phyloP scores from a whole-genome alignment of 768 basidiomycete genomes.

The Auricularia sp. region DNA sequence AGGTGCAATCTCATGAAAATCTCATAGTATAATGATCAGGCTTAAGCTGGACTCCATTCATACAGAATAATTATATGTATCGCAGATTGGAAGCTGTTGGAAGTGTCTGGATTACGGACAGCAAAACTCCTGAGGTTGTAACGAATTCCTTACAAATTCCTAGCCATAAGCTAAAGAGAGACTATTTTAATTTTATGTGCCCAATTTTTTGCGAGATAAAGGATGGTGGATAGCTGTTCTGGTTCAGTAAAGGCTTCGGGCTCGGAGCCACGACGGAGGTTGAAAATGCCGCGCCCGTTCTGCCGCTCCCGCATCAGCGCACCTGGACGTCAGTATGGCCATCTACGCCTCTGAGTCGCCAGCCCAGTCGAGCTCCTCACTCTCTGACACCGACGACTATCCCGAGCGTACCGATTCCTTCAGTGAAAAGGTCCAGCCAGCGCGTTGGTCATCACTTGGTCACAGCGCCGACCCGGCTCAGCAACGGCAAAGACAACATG shows the following conservation, averaged over 20 bases:
- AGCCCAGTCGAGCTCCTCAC: constrained; percentile 50
- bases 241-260: neutral
- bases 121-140: no score
- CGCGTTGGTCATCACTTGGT: constrained; percentile 16
- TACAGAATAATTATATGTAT: no score
- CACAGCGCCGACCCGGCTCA: constrained; percentile 22
- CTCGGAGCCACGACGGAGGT: neutral
- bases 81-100: no score
- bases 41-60: no score
- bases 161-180: no score
- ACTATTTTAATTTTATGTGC: no score
- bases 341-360: constrained; percentile 7
- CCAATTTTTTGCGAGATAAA: no score
- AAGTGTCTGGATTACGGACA: no score
- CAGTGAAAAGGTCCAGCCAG: constrained; percentile 14
- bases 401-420: constrained; percentile 41
- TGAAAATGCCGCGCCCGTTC: neutral
- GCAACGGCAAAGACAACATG: constrained; percentile 21
- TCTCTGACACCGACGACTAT: constrained; percentile 66
- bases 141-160: no score
- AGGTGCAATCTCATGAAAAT: no score
- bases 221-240: no score
- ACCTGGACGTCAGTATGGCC: neutral
- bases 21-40: no score
- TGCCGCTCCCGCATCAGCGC: neutral